These are phyloP conservation scores for Lunularia cruciata DNA, from an alignment of 225 moss, liverwort and hornwort species.

Conservation along the genomic window DNA sequence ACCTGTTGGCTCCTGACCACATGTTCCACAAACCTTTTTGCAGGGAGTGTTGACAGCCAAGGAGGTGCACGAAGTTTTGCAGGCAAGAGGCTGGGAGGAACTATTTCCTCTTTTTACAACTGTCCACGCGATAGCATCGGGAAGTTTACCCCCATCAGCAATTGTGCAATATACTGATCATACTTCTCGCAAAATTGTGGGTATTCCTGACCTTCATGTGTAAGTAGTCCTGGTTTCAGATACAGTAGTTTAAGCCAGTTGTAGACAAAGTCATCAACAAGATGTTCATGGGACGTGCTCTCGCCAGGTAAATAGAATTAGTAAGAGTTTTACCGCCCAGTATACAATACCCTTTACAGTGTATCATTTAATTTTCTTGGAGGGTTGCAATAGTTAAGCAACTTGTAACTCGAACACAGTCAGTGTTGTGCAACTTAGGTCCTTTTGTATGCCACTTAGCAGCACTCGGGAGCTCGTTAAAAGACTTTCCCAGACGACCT, in stretches of 20 bases:
- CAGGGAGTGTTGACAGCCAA: constrained; percentile 66
- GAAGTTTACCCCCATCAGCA: constrained; percentile 52
- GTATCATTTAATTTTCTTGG: not conserved
- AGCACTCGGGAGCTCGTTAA: not conserved
- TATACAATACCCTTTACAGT: not conserved
- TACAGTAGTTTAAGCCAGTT: not conserved
- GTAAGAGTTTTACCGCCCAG: too few relatives aligned
- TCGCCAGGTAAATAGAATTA: too few relatives aligned
- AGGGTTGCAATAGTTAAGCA: not conserved
- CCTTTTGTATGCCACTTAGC: too few relatives aligned
- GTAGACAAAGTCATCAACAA: not conserved
- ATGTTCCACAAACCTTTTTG: too few relatives aligned
- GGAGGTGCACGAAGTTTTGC: constrained; percentile 59
- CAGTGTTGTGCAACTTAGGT: too few relatives aligned
- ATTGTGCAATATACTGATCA: constrained; percentile 53
- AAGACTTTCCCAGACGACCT: not conserved
- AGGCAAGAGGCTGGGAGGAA: constrained; percentile 57
- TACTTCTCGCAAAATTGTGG: constrained; percentile 23
- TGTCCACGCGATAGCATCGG: constrained; percentile 54
- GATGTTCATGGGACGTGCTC: not conserved
- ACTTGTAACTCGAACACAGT: not conserved
- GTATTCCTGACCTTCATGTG: constrained; percentile 18
- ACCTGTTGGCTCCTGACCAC: too few relatives aligned
- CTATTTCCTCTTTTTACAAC: constrained; percentile 59
- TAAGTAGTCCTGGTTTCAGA: constrained; percentile 4